Conservation (phyloP, 768 basidiomycete genomes). For the Suillus subluteus region DNA sequence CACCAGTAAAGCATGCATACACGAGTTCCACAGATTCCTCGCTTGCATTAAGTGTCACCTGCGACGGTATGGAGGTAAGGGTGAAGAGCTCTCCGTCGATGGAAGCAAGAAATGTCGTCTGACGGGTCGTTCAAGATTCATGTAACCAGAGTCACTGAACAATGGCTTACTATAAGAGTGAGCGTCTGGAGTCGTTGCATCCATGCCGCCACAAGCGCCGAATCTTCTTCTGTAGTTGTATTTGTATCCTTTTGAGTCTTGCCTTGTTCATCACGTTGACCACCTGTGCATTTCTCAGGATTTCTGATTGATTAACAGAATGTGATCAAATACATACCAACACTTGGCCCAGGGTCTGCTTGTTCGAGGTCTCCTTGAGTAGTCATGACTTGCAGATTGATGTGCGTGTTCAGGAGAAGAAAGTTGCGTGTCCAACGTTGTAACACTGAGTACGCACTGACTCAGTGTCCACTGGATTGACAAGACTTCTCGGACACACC, state of each 20-base stretch:
- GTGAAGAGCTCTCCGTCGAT: conserved; percentile 23
- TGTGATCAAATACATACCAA: neutral
- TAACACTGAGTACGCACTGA: no score
- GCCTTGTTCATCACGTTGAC: neutral
- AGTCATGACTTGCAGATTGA: conserved; percentile 24
- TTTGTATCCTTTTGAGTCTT: neutral
- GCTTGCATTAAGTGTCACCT: no score
- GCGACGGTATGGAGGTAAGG: no score
- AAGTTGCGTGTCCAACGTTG: neutral
- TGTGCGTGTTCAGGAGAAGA: no score
- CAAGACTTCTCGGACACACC: neutral
- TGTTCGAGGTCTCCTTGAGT: neutral
- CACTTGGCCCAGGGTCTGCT: neutral
- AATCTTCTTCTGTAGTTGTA: conserved; percentile 8
- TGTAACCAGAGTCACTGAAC: neutral
- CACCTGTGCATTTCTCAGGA: neutral
- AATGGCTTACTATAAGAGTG: conserved; percentile 27
- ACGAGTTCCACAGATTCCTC: conserved; percentile 25
- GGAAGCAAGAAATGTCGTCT: conserved; percentile 34
- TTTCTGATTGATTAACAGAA: neutral
- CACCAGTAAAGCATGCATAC: conserved; percentile 33
- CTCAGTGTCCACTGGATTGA: neutral
- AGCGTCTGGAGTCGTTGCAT: conserved; percentile 31
- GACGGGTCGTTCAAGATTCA: neutral
- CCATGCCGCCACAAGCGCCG: conserved; percentile 29